These are phyloP conservation scores for Stenogyne calaminthoides DNA, from an alignment of 305 asterid genomes.

Conservation along the genomic window DNA sequence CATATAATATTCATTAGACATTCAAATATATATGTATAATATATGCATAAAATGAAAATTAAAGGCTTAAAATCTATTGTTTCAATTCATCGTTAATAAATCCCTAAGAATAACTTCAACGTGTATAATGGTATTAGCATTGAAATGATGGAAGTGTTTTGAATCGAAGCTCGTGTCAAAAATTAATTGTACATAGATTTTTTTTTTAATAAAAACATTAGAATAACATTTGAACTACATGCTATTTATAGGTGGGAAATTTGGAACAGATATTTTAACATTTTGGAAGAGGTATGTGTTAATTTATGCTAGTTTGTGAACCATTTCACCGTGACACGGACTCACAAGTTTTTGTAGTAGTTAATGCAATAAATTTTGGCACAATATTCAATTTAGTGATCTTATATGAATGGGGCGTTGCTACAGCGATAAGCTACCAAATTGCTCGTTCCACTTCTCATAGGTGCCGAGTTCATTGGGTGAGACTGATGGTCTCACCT, in stretches of 20 bases:
- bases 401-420: constrained; percentile 22
- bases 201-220: background rate
- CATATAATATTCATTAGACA: background rate
- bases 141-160: background rate
- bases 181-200: background rate
- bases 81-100: background rate
- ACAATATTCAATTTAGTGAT: background rate
- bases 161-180: background rate
- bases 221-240: background rate
- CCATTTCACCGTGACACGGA: too few relatives aligned
- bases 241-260: background rate
- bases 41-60: background rate
- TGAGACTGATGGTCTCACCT: constrained; percentile 96
- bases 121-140: background rate
- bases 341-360: background rate
- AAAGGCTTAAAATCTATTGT: background rate
- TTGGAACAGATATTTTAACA: too few relatives aligned
- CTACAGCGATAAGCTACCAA: constrained; percentile 87
- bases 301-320: too few relatives aligned
- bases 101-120: background rate
- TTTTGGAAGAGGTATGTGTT: too few relatives aligned
- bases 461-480: constrained; percentile 73
- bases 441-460: constrained; percentile 90
- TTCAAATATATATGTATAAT: background rate
- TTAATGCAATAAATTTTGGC: background rate